phyloP scores from a whole-genome alignment of 768 basidiomycete species.

The Pholiota conissans region DNA sequence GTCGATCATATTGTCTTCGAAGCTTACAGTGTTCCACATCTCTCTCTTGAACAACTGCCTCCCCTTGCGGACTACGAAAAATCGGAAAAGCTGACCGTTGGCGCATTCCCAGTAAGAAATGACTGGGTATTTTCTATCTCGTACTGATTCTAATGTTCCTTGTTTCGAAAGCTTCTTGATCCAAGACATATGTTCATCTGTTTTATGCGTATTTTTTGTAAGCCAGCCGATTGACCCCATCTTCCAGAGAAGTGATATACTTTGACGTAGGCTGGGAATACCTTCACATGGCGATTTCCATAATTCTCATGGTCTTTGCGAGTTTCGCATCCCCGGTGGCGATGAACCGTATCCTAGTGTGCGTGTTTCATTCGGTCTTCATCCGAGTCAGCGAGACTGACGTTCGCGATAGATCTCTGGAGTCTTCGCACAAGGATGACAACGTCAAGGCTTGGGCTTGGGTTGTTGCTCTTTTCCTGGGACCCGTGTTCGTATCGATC shows the following conservation, averaged over 20 bases:
- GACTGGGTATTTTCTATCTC: too few relatives aligned
- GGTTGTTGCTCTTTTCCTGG: slow-evolving; percentile 53
- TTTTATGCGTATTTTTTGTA: slow-evolving; percentile 38
- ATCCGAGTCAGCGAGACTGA: neutral
- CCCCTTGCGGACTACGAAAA: slow-evolving; percentile 63
- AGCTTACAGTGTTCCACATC: slow-evolving; percentile 42
- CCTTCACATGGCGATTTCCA: slow-evolving; percentile 25
- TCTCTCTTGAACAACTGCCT: slow-evolving; percentile 53
- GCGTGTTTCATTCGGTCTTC: slow-evolving; percentile 2
- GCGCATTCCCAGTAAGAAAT: slow-evolving; percentile 20
- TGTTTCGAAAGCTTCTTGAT: slow-evolving; percentile 35
- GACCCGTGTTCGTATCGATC: slow-evolving; percentile 45
- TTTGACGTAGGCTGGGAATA: slow-evolving; percentile 25
- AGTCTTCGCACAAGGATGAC: slow-evolving; percentile 47
- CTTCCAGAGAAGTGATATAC: neutral
- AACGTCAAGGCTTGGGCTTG: slow-evolving; percentile 67
- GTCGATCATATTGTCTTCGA: slow-evolving; percentile 50
- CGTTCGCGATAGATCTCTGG: slow-evolving; percentile 47
- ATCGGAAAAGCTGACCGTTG: slow-evolving; percentile 22
- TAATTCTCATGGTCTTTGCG: slow-evolving; percentile 26
- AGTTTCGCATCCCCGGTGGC: slow-evolving; percentile 41
- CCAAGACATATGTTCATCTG: slow-evolving; percentile 47
- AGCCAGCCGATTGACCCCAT: neutral
- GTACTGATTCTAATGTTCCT: slow-evolving; percentile 6
- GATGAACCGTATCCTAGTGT: slow-evolving; percentile 43